phyloP scores from a whole-genome alignment of 495 filamentous ascomycete species.

The Jackrogersella minutella region DNA sequence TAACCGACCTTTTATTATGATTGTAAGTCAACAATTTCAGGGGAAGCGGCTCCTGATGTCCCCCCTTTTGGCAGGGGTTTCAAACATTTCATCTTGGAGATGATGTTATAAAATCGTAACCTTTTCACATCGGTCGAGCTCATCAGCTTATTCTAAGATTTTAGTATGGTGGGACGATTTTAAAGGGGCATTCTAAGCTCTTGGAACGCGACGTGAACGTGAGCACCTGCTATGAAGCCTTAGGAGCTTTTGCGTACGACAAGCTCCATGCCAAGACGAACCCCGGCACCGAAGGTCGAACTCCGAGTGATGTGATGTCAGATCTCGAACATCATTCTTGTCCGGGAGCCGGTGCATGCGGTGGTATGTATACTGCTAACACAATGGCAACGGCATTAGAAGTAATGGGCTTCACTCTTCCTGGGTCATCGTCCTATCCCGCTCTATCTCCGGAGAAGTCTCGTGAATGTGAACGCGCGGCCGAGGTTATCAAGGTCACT shows the following conservation, averaged over 20 bases:
- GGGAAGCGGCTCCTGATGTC: neutral
- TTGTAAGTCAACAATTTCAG: constrained; percentile 39
- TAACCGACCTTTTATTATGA: constrained; percentile 80
- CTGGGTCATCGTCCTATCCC: constrained; percentile 89
- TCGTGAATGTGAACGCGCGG: constrained; percentile 88
- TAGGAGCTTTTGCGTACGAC: constrained; percentile 85
- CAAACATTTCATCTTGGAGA: neutral
- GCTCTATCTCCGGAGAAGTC: constrained; percentile 88
- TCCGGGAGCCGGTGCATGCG: constrained; percentile 92
- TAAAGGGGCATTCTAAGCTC: constrained; percentile 80
- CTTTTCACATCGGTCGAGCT: neutral
- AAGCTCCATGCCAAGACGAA: constrained; percentile 58
- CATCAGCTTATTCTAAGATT: neutral
- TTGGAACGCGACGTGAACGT: constrained; percentile 88
- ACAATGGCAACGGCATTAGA: constrained; percentile 98
- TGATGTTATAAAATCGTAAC: neutral
- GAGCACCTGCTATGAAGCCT: constrained; percentile 86
- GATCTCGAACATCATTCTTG: constrained; percentile 89
- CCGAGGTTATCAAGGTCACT: constrained; percentile 83
- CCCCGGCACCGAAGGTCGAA: constrained; percentile 51
- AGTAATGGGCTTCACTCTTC: constrained; percentile 90
- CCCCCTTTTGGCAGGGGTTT: neutral
- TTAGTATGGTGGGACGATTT: constrained; percentile 87
- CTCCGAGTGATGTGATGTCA: constrained; percentile 80
- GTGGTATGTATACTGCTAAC: constrained; percentile 97